Evolutionary conservation across 164 flowering plant species (phyloP), one percentile per base, ranked within the genome.

Genomic region (Aristolochia fimbriata): DNA sequence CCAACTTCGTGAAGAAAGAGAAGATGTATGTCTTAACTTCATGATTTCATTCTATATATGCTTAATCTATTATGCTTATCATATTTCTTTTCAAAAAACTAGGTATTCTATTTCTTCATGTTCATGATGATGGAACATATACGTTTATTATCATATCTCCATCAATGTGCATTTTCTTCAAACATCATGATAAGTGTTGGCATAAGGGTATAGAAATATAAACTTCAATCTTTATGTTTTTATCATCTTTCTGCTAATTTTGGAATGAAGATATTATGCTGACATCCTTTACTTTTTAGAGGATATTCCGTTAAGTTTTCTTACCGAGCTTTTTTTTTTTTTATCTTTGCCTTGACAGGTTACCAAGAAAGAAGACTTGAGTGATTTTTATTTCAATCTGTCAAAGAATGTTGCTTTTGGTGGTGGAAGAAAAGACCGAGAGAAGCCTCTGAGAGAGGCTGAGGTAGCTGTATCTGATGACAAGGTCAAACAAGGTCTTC

Each of bases 11-110:
- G 69, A 66, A 59, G 59, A 66, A 54, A 66, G 16, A 17, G 63
- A 66, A 81, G 84, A 57, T 82, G 86, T 11, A 56, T 74, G 65
- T 85, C 80, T 50, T 62, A 33, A 45, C 20, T 51, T 48, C 23
- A 51, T 51, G 14, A 23, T 41, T 24, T 16, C 41, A 27, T 23
- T 23, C n/a, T 12, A 55, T 55, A 33, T 12, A 14, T n/a, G 15
- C 7, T 53, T 24, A n/a, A 21, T 48, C 12, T 11, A 48, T 48
- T 15, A 2, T 15, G 20, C 20, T 19, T 15, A 48, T 11, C 6
- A 48, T 48, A 12, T 12, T 15, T 48, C 16, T 48, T 48, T 4
- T 48, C 4, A 2, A 48, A 15, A 48, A 15, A 4, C 51, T 6
- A 15, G 56, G 25, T 0, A 21, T 21, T 48, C 6, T 15, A 12